A percentile compares a stretch with the other conserved stretches of the same genome.
Evolutionary conservation across 352 stramenopile species (phyloP).

Genomic region (Peronospora farinosa): DNA sequence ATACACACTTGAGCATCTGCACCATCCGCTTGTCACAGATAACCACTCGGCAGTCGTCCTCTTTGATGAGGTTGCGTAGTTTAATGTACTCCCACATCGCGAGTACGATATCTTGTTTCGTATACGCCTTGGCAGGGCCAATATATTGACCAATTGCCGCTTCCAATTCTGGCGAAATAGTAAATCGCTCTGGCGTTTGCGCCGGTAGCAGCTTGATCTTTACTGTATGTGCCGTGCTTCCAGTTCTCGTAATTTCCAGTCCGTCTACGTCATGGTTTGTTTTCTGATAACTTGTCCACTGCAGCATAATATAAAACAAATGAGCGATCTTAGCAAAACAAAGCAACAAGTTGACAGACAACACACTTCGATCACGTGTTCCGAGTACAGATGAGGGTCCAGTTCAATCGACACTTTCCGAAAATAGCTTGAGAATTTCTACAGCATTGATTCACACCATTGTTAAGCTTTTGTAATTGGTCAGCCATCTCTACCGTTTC

Average conservation of each 20-base stretch:
- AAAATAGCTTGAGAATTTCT: conserved; percentile 80
- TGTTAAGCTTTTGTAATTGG: not conserved
- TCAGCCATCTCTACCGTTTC: not conserved
- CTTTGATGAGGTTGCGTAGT: conserved; percentile 64
- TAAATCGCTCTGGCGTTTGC: conserved; percentile 51
- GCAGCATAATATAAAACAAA: not conserved
- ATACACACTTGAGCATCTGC: conserved; percentile 62
- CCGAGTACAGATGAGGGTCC: conserved; percentile 57
- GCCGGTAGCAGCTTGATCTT: conserved; percentile 62
- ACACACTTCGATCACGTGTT: conserved; percentile 58
- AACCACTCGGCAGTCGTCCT: conserved; percentile 69
- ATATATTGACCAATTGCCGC: conserved; percentile 38
- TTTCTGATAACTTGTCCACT: conserved; percentile 81
- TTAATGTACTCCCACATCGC: conserved; percentile 80
- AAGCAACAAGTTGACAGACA: not conserved
- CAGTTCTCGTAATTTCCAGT: conserved; percentile 47
- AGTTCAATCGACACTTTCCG: conserved; percentile 69
- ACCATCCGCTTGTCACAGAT: conserved; percentile 48
- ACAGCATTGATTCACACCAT: conserved; percentile 2
- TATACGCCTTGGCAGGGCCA: conserved; percentile 38
- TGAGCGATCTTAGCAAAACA: not conserved
- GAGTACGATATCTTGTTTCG: conserved; percentile 70
- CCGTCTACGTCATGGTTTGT: conserved; percentile 52
- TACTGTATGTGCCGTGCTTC: conserved; percentile 47
- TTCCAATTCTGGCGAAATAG: conserved; percentile 43